phyloP scores from a whole-genome alignment of 202 grass and related monocot species.

The Eragrostis tef region DNA sequence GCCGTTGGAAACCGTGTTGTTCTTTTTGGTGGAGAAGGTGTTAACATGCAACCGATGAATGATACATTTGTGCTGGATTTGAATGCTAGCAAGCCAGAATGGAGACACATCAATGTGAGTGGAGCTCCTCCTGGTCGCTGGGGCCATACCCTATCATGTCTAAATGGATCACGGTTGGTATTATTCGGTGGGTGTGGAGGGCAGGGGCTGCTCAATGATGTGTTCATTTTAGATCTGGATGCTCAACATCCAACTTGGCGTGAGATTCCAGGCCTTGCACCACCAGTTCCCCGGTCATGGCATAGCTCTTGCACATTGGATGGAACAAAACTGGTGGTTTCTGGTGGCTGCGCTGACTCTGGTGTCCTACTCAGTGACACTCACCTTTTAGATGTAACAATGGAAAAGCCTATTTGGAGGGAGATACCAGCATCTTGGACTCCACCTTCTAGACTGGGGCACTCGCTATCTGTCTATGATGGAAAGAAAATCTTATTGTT shows the following conservation, averaged over 20 bases:
- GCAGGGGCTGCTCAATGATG: constrained; percentile 91
- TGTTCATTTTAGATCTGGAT: constrained; percentile 96
- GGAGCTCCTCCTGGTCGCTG: constrained; percentile 87
- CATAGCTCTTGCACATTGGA: constrained; percentile 94
- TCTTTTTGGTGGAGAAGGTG: constrained; percentile 92
- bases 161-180: constrained; percentile 85
- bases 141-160: constrained; percentile 84
- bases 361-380: constrained; percentile 92
- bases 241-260: constrained; percentile 85
- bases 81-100: constrained; percentile 80
- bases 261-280: constrained; percentile 81
- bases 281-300: constrained; percentile 88
- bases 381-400: constrained; percentile 81
- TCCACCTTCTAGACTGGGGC: constrained; percentile 87
- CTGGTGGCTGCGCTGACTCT: constrained; percentile 92
- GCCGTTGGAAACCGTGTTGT: constrained; percentile 91
- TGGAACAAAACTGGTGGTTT: constrained; percentile 88
- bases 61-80: constrained; percentile 95
- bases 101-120: constrained; percentile 84
- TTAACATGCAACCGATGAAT: constrained; percentile 96
- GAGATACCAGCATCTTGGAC: constrained; percentile 92
- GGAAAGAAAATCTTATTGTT: constrained; percentile 91
- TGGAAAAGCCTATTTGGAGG: constrained; percentile 90
- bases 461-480: constrained; percentile 86
- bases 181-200: constrained; percentile 85